These are phyloP conservation scores for Saccharomycopsis fermentans DNA, from an alignment of 805 yeast genomes.

Conservation along the genomic window DNA sequence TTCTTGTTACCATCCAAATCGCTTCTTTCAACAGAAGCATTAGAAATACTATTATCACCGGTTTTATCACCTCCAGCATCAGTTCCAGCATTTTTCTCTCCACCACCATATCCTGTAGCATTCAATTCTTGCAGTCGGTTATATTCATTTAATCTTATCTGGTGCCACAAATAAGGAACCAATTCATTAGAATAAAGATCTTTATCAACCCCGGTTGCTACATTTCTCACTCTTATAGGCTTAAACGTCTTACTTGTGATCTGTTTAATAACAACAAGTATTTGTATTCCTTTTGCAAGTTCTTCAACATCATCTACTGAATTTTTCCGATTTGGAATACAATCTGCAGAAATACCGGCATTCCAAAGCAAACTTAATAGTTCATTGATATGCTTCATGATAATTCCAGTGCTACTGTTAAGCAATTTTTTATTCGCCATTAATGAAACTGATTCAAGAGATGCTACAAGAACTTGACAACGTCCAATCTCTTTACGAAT, in stretches of 20 bases:
- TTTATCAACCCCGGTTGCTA: slow-evolving; percentile 48
- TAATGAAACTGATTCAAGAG: slow-evolving; percentile 34
- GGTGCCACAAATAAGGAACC: neutral
- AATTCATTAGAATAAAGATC: slow-evolving; percentile 71
- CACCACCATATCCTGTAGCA: neutral
- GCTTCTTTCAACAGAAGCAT: neutral
- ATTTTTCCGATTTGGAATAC: slow-evolving; percentile 35
- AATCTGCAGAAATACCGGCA: slow-evolving; percentile 69
- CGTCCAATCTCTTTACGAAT: slow-evolving; percentile 25
- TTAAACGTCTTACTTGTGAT: slow-evolving; percentile 48
- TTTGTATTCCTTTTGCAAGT: slow-evolving; percentile 34
- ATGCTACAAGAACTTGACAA: slow-evolving; percentile 74
- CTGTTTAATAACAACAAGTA: slow-evolving; percentile 73
- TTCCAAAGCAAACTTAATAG: slow-evolving; percentile 63
- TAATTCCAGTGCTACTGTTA: slow-evolving; percentile 42
- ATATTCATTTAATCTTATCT: neutral
- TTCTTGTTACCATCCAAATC: slow-evolving; percentile 21
- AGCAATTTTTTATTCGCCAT: neutral
- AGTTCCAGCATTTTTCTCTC: neutral
- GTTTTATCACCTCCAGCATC: neutral
- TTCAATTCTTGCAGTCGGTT: neutral
- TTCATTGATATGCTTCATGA: slow-evolving; percentile 28
- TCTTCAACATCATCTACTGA: neutral
- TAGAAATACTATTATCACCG: neutral
- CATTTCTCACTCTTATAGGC: slow-evolving; percentile 62